Evolutionary conservation across 139 green algal species (phyloP), one percentile per base, ranked within the genome.

Genomic region (Desmodesmus armatus): DNA sequence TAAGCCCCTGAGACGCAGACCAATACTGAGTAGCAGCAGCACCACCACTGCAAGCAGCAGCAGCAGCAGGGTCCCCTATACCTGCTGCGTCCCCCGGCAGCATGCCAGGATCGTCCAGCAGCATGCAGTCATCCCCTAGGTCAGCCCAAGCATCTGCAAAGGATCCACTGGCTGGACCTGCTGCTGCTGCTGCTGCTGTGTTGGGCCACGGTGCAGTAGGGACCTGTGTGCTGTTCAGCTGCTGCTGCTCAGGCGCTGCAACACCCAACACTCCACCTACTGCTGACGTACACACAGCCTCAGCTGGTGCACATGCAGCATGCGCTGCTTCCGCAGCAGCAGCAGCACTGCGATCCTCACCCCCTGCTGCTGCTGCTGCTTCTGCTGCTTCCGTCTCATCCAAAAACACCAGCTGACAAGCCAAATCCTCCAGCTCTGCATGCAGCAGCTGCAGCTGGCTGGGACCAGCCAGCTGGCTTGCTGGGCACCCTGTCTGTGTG

Each of bases 371-470:
- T n/a, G n/a, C n/a, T 21, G 2, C 5, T 27, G 62, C 3, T 6
- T 79, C 35, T 31, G 21, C 35, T 51, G 29, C 15, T 37, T 33
- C 41, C 37, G 31, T 11, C 25, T 40, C 29, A 40, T 79, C 71
- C 71, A 79, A 41, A 51, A 79, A 79, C 25, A 79, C 71, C 43
- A 79, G 49, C 43, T 79, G 71, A 40, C 71, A 79, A n/a, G 71
- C 49, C 27, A 79, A 9, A 40, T 79, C 71, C 27, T 79, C 71
- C 29, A 79, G 41, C 25, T 79, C 43, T 40, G 62, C 41, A 23
- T 79, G 71, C 43, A 79, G 71, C 71, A 65, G 71, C 43, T 79
- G 71, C 71, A 79, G 43, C 71, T 79, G 71, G 44, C 41, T 79
- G 41, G 62, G 41, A 19, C 71, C 67, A 55, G n/a, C n/a, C n/a